A percentile compares a stretch with the other conserved stretches of the same genome.
These are phyloP conservation scores for Zygoascus bituminiphila DNA, from an alignment of 805 yeast species.

Conservation along the genomic window DNA sequence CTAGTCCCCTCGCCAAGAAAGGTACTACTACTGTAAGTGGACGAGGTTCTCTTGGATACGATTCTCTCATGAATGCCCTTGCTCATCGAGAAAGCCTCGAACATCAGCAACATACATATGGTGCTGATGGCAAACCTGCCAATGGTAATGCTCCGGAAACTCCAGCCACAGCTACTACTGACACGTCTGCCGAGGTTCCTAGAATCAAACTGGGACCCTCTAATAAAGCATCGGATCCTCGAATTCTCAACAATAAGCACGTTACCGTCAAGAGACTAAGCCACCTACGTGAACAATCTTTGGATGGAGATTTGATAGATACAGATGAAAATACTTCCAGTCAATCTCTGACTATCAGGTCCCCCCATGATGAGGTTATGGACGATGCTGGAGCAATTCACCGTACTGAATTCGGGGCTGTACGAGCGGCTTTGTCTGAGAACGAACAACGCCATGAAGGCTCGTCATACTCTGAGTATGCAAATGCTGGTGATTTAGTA, in stretches of 20 bases:
- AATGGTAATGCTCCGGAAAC: not conserved
- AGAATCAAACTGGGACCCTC: slow-evolving; percentile 39
- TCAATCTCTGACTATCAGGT: not conserved
- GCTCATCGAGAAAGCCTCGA: not conserved
- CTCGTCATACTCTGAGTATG: not conserved
- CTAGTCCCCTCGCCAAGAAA: slow-evolving; percentile 29
- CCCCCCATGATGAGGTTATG: slow-evolving; percentile 3
- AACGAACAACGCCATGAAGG: not conserved
- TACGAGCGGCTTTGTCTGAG: slow-evolving; percentile 5
- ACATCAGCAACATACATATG: not conserved
- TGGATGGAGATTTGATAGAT: not conserved
- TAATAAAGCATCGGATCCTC: slow-evolving; percentile 63
- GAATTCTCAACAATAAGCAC: slow-evolving; percentile 50
- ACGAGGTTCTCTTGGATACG: slow-evolving; percentile 6
- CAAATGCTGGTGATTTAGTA: slow-evolving; percentile 5
- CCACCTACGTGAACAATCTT: not conserved
- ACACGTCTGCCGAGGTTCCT: slow-evolving; percentile 2
- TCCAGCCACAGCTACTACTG: not conserved
- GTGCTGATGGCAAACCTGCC: not conserved
- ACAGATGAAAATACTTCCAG: not conserved
- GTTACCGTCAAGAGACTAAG: slow-evolving; percentile 48
- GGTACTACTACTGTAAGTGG: not conserved
- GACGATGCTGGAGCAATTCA: slow-evolving; percentile 17
- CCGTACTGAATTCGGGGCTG: slow-evolving; percentile 19
- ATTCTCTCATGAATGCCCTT: slow-evolving; percentile 1